A percentile compares a stretch with the other conserved stretches of the same genome.
phyloP scores from a whole-genome alignment of 192 early-diverging fungal genomes.

The Coemansia sp. region DNA sequence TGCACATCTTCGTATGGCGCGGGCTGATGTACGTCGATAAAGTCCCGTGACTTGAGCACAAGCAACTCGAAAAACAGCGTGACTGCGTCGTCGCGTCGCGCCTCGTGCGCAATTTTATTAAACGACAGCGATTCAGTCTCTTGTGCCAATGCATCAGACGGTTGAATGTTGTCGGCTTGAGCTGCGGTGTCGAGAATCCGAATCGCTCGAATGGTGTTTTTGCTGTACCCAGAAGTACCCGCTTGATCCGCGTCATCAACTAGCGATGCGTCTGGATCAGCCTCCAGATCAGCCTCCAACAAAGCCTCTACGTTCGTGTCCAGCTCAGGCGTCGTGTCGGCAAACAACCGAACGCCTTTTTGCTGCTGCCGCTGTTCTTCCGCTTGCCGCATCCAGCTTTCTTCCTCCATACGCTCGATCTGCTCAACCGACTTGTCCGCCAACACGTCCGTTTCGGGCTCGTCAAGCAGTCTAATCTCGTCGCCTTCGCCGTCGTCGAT shows the following conservation, averaged over 20 bases:
- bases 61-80: slow-evolving; percentile 91
- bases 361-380: slow-evolving; percentile 29
- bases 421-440: slow-evolving; percentile 52
- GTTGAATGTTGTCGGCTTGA: slow-evolving; percentile 23
- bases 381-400: slow-evolving; percentile 45
- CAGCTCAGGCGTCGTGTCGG: slow-evolving; percentile 21
- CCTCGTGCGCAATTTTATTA: slow-evolving; percentile 36
- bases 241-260: neutral
- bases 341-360: slow-evolving; percentile 36
- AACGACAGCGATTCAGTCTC: slow-evolving; percentile 32
- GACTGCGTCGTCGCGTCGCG: slow-evolving; percentile 68
- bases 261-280: neutral
- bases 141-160: slow-evolving; percentile 7
- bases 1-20: slow-evolving; percentile 81
- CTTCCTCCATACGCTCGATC: slow-evolving; percentile 48
- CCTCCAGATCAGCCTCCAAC: slow-evolving; percentile 1
- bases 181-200: slow-evolving; percentile 56
- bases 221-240: slow-evolving; percentile 43
- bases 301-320: slow-evolving; percentile 16
- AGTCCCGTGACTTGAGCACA: slow-evolving; percentile 82
- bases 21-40: slow-evolving; percentile 78
- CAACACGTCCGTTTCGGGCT: slow-evolving; percentile 25
- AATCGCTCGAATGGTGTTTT: slow-evolving; percentile 65
- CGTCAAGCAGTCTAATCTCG: slow-evolving; percentile 32
- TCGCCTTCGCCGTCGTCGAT: slow-evolving; percentile 41